Base-by-base conservation (phyloP, 805 yeast species). In the Metschnikowia cubensis region DNA sequence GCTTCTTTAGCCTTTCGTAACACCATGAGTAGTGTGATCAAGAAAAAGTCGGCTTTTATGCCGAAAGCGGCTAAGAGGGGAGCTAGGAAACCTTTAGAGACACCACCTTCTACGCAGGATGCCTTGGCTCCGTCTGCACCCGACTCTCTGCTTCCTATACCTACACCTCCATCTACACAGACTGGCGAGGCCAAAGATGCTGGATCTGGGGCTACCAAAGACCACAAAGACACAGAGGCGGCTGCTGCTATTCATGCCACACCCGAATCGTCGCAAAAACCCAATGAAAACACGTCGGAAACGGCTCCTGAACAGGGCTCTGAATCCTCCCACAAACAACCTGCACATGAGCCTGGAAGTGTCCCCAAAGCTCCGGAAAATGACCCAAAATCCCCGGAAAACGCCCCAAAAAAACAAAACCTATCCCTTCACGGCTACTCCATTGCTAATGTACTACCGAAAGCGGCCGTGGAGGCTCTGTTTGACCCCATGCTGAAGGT, bases 11-110 rank as follows among this genome's bases (percentile, higher is more conserved):
- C 14, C 42, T 4, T 29, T 38, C 8, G 29, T 8, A 25, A 10
- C 31, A 45, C 33, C 43, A 75, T 75, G 80, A 75, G 79, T 66
- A 71, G 77, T 67, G 65, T 76, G 21, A 73, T 74, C 45, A 73
- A 72, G 66, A 67, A 67, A 62, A 79, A 83, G 22, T 77, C 85
- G 11, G 80, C 85, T 49, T 85, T 85, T 65, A 73, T 77, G n/a
- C 90, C 90, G 2, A 84, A 83, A 54, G 54, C 69, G 35, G 66
- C 62, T 57, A 65, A 63, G 55, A 58, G 65, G 36, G 52, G 55
- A 8, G 52, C 59, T 15, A 59, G 63, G 50, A 62, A 59, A 42
- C 39, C 37, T 14, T 14, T 32, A 15, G 49, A 56, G 17, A 51
- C 59, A 13, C 57, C 59, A n/a, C 57, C 63, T 3, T 47, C 60